Conservation (phyloP, 306 rosid species). For the Trifolium subterraneum region DNA sequence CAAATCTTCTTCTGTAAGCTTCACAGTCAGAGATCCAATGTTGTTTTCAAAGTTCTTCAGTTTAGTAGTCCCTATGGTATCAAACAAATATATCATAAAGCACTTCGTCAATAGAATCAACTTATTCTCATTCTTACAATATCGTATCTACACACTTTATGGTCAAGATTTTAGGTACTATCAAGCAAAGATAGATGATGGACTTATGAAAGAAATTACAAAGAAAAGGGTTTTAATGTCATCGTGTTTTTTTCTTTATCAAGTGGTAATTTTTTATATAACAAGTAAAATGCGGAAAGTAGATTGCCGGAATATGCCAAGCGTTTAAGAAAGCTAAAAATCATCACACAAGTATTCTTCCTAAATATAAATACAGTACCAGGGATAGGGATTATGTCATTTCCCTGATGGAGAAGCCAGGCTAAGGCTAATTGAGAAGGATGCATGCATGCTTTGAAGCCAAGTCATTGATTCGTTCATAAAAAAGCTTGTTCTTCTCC, state of each 20-base stretch:
- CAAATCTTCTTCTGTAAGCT: conserved; percentile 64
- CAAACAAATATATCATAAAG: conserved; percentile 30
- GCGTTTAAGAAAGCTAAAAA: conserved; percentile 26
- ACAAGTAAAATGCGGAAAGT: background rate
- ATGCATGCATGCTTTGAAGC: conserved; percentile 60
- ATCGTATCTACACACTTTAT: background rate
- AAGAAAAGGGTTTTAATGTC: background rate
- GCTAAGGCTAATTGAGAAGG: conserved; percentile 76
- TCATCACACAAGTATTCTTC: conserved; percentile 19
- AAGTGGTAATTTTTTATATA: background rate
- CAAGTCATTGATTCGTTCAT: conserved; percentile 50
- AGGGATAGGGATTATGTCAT: conserved; percentile 70
- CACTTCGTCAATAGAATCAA: conserved; percentile 24
- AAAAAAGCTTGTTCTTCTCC: conserved; percentile 67
- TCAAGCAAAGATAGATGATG: background rate
- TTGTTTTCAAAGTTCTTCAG: conserved; percentile 65
- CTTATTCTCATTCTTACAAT: conserved; percentile 10
- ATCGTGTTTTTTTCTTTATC: background rate
- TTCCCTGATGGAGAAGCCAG: conserved; percentile 76
- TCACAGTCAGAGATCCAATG: conserved; percentile 58
- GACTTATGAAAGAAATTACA: background rate
- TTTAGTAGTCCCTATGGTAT: conserved; percentile 65
- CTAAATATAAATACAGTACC: conserved; percentile 47
- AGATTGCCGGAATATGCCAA: conserved; percentile 17
- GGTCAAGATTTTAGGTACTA: conserved; percentile 23